Percentiles rank a stretch among this genome's conserved stretches.
Conservation (phyloP, 1,284 basidiomycete species). For the Ganoderma multipileum region DNA sequence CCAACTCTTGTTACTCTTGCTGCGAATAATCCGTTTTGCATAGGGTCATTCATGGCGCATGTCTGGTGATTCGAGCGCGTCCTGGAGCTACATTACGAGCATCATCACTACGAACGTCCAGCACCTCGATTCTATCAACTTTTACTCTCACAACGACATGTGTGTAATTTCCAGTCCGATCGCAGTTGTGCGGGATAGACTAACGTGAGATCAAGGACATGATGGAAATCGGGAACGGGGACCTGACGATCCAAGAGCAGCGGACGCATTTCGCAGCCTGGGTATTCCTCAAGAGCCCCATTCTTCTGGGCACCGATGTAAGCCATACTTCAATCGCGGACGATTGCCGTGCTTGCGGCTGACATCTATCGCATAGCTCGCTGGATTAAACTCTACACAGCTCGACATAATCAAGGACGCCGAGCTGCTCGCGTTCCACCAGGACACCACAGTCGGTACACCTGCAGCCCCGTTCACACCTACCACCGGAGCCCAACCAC, state of each 20-base stretch:
- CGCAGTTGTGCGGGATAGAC: neutral
- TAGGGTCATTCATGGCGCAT: conserved; percentile 68
- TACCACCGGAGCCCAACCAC: conserved; percentile 46
- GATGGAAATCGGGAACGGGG: conserved; percentile 65
- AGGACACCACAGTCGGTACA: conserved; percentile 52
- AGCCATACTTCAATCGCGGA: neutral
- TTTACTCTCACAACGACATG: conserved; percentile 63
- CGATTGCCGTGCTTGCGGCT: neutral
- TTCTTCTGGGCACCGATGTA: conserved; percentile 61
- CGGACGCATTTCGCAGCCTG: conserved; percentile 64
- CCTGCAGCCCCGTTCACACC: conserved; percentile 57
- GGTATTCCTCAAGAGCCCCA: conserved; percentile 63
- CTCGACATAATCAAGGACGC: conserved; percentile 56
- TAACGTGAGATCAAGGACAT: conserved; percentile 46
- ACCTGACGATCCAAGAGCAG: conserved; percentile 55
- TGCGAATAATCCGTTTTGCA: too few species aligned
- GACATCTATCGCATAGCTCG: conserved; percentile 45
- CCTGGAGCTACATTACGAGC: conserved; percentile 56
- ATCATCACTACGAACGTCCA: conserved; percentile 52
- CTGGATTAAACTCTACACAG: conserved; percentile 46
- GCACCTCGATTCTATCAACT: conserved; percentile 50
- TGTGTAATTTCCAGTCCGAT: conserved; percentile 6
- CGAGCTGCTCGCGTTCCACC: conserved; percentile 61
- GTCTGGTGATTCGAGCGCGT: conserved; percentile 55
- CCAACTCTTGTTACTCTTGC: neutral